A percentile compares a stretch with the other conserved stretches of the same genome.
Conservation (phyloP, 2,329 filamentous ascomycete species). For the Sporothrix phasma region DNA sequence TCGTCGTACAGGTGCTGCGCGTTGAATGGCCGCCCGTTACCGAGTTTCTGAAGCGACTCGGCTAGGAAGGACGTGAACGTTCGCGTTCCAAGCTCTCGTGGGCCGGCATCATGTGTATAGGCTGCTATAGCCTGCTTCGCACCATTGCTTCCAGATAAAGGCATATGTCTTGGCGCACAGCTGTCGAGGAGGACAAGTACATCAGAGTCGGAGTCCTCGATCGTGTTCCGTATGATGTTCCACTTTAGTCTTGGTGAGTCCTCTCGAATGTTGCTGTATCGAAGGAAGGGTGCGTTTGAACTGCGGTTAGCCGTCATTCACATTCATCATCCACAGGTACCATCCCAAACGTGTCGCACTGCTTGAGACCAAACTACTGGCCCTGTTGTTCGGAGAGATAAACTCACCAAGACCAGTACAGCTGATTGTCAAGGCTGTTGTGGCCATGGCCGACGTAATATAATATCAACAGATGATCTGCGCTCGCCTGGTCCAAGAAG, state of each 20-base stretch:
- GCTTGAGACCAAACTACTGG: neutral
- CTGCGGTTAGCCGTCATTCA: neutral
- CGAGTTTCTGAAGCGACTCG: conserved; percentile 45
- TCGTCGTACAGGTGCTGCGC: conserved; percentile 49
- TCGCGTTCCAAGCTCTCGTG: conserved; percentile 35
- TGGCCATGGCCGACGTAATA: conserved; percentile 56
- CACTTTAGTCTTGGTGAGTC: conserved; percentile 54
- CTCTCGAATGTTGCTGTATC: conserved; percentile 43
- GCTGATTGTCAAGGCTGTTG: conserved; percentile 47
- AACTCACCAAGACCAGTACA: conserved; percentile 58
- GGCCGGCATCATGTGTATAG: conserved; percentile 42
- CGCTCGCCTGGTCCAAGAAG: conserved; percentile 47
- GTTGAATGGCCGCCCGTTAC: conserved; percentile 44
- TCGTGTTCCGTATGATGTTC: conserved; percentile 51
- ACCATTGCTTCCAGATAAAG: conserved; percentile 42
- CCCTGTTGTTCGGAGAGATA: conserved; percentile 6
- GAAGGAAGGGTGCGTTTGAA: neutral
- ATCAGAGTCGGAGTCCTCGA: conserved; percentile 54
- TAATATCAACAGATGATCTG: conserved; percentile 52
- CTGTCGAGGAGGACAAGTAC: conserved; percentile 53
- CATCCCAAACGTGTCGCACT: no score
- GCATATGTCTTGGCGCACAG: conserved; percentile 45
- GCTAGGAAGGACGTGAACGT: conserved; percentile 50
- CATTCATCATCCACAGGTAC: neutral
- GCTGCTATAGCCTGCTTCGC: conserved; percentile 55